Evolutionary conservation across 208 protist genomes (phyloP).

Genomic region (Crithidia sp.): DNA sequence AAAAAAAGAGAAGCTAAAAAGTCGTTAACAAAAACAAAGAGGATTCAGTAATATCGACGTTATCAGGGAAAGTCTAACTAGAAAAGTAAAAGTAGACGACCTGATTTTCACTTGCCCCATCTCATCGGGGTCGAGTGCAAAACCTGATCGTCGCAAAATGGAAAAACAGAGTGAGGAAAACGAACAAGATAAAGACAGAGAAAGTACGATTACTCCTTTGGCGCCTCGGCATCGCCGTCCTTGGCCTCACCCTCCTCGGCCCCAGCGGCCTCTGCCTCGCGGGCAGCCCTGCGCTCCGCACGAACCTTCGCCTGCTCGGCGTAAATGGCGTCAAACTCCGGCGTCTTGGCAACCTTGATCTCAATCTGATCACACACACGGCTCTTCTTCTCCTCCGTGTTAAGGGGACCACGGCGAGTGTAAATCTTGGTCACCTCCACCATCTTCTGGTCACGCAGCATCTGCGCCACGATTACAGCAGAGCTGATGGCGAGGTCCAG

Average conservation of each 20-base stretch:
- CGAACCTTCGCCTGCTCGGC: constrained; percentile 50
- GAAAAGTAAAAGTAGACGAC: constrained; percentile 1
- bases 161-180: neutral
- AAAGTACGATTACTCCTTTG: neutral
- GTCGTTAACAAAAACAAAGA: constrained; percentile 12
- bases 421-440: constrained; percentile 53
- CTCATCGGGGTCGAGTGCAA: neutral
- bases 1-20: constrained; percentile 11
- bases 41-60: constrained; percentile 16
- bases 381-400: constrained; percentile 33
- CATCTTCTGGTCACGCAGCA: constrained; percentile 63
- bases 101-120: constrained; percentile 5
- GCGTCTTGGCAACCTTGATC: constrained; percentile 45
- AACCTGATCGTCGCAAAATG: constrained; percentile 11
- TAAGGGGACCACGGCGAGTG: constrained; percentile 39
- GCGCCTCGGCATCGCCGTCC: constrained; percentile 5
- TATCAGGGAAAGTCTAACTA: constrained; percentile 9
- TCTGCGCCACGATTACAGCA: constrained; percentile 54
- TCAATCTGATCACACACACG: constrained; percentile 47
- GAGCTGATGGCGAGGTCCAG: constrained; percentile 53
- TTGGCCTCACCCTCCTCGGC: constrained; percentile 14
- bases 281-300: constrained; percentile 42
- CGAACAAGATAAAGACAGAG: constrained; percentile 1
- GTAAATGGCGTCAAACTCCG: constrained; percentile 51
- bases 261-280: constrained; percentile 36